Percentiles rank a stretch among this genome's conserved stretches.
These are phyloP conservation scores for Pugionium cornutum DNA, from an alignment of 345 rosid genomes.

Conservation along the genomic window DNA sequence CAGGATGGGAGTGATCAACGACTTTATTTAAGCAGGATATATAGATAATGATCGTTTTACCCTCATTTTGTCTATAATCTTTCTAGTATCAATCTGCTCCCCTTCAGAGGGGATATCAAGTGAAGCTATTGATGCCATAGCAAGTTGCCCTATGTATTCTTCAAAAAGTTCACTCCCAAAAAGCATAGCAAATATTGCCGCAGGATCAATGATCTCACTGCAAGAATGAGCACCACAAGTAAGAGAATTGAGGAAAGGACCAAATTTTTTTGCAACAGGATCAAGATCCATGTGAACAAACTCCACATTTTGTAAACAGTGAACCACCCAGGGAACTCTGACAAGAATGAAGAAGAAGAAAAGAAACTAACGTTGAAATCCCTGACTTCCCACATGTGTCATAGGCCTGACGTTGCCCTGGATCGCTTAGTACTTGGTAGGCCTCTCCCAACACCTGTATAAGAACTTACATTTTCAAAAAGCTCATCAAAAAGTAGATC, in stretches of 20 bases:
- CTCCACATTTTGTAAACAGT: conserved; percentile 10
- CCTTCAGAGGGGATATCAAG: conserved; percentile 52
- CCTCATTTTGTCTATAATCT: conserved; percentile 70
- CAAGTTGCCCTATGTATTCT: conserved; percentile 89
- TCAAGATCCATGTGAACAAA: conserved; percentile 22
- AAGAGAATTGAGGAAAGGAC: conserved; percentile 7
- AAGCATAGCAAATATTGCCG: conserved; percentile 84
- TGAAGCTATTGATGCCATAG: conserved; percentile 89
- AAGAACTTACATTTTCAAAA: neutral
- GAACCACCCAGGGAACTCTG: neutral
- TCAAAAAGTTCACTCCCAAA: conserved; percentile 95
- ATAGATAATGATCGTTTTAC: conserved; percentile 40
- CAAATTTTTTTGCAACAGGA: conserved; percentile 15
- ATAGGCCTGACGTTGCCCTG: conserved; percentile 87
- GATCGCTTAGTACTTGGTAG: conserved; percentile 95
- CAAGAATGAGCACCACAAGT: conserved; percentile 29
- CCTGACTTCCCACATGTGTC: conserved; percentile 91
- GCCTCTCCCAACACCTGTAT: conserved; percentile 92
- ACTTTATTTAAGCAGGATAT: conserved; percentile 6
- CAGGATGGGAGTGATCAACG: conserved; percentile 5
- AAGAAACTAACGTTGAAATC: conserved; percentile 81
- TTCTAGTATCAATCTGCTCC: conserved; percentile 53
- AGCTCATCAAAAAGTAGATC: neutral
- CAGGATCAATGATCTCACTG: conserved; percentile 92
- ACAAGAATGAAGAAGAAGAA: conserved; percentile 22